Conservation (phyloP, 495 filamentous ascomycete species). For the Amphirosellinia nigrospora region DNA sequence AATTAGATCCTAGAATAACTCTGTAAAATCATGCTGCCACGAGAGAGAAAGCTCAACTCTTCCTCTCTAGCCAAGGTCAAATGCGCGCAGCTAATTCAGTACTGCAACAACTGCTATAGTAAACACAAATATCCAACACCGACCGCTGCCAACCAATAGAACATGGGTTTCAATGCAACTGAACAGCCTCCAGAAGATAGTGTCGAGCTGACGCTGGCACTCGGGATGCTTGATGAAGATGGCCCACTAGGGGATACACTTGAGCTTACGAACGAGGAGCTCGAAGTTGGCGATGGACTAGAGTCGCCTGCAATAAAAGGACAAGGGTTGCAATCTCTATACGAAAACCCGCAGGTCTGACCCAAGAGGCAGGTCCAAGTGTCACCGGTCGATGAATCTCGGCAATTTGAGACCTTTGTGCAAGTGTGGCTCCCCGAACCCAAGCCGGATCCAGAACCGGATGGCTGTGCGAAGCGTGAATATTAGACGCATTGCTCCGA, state of each 20-base stretch:
- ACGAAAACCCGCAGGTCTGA: background rate
- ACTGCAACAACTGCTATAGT: background rate
- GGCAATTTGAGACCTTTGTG: slow-evolving; percentile 1
- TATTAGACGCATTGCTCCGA: background rate
- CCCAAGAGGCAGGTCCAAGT: slow-evolving; percentile 13
- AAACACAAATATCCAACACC: background rate
- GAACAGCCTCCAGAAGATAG: background rate
- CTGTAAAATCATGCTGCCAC: no score
- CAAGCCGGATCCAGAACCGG: background rate
- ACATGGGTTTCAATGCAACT: background rate
- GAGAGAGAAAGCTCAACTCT: no score
- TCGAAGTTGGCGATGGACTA: background rate
- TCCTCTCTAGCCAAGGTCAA: no score
- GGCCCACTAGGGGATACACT: background rate
- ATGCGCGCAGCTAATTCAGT: no score
- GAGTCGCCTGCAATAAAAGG: background rate
- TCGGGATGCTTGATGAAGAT: background rate
- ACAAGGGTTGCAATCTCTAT: slow-evolving; percentile 13
- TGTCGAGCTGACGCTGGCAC: background rate
- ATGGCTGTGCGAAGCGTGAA: background rate
- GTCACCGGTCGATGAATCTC: slow-evolving; percentile 5
- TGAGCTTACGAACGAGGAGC: background rate
- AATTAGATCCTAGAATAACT: no score
- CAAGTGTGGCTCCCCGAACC: slow-evolving; percentile 11
- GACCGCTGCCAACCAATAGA: background rate